Conservation (phyloP, 208 protist species). For the Acanthamoeba pearcei region DNA sequence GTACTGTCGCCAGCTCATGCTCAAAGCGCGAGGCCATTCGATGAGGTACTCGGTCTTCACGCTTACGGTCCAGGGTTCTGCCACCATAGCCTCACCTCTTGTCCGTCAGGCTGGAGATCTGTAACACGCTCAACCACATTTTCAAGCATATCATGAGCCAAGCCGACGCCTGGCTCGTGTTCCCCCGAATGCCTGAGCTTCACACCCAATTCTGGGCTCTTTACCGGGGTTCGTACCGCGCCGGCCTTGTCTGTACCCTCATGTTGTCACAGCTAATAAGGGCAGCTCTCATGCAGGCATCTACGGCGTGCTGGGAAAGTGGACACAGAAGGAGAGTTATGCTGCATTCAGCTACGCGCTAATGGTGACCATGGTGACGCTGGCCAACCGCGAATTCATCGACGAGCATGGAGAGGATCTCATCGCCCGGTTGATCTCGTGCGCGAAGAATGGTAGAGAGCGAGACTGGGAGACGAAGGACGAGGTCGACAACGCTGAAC, state of each 20-base stretch:
- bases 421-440: not conserved
- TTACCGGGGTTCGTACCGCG: not conserved
- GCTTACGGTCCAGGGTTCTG: no score
- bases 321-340: slow-evolving; percentile 34
- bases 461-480: not conserved
- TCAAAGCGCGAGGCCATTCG: not conserved
- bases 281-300: not conserved
- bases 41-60: not conserved
- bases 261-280: no score
- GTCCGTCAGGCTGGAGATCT: slow-evolving; percentile 24
- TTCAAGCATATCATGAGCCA: slow-evolving; percentile 26
- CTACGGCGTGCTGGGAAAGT: not conserved
- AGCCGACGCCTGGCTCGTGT: not conserved
- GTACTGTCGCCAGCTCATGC: slow-evolving; percentile 33
- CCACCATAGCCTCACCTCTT: no score
- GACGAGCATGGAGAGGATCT: not conserved
- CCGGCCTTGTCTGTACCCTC: not conserved
- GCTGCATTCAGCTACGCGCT: slow-evolving; percentile 23
- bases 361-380: slow-evolving; percentile 40
- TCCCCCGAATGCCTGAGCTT: slow-evolving; percentile 3
- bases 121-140: slow-evolving; percentile 55
- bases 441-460: not conserved
- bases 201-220: not conserved
- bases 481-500: not conserved
- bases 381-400: not conserved